These are phyloP conservation scores for Rhodotorula glutinis DNA, from an alignment of 1,284 basidiomycete genomes.

Conservation along the genomic window DNA sequence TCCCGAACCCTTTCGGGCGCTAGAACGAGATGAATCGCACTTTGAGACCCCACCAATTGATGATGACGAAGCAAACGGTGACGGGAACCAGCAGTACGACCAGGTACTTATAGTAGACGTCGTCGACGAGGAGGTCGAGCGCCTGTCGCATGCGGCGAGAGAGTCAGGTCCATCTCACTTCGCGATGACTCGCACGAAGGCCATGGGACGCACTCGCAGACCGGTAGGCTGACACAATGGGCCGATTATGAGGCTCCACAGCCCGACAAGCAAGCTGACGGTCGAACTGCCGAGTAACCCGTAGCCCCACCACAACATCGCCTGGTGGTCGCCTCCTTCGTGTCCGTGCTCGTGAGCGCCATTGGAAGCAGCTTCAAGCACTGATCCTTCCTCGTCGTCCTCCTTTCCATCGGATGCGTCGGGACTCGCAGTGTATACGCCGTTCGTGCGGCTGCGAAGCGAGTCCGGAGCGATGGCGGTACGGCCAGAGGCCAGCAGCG, in stretches of 20 bases:
- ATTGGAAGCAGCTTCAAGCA: too few species aligned
- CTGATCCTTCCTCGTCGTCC: background rate
- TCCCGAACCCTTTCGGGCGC: background rate
- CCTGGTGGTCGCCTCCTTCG: background rate
- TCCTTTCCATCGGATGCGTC: background rate
- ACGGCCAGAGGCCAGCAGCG: too few species aligned
- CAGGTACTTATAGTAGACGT: conserved; percentile 88
- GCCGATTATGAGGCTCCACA: conserved; percentile 35
- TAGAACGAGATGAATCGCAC: conserved; percentile 4
- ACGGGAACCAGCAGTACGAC: conserved; percentile 72
- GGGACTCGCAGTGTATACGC: too few species aligned
- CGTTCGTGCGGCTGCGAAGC: too few species aligned
- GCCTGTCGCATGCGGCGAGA: conserved; percentile 51
- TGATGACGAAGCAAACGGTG: conserved; percentile 80
- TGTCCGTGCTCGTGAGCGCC: background rate
- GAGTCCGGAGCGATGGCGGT: too few species aligned
- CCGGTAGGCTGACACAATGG: conserved; percentile 11
- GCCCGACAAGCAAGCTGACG: conserved; percentile 5
- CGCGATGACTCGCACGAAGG: too few species aligned
- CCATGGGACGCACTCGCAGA: background rate
- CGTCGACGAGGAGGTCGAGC: conserved; percentile 61
- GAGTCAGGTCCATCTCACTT: background rate
- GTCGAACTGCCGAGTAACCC: conserved; percentile 13
- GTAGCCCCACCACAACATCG: conserved; percentile 25
- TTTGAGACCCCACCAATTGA: conserved; percentile 69